Conservation (phyloP, 257 asterid species). For the Ehretia macrophylla region DNA sequence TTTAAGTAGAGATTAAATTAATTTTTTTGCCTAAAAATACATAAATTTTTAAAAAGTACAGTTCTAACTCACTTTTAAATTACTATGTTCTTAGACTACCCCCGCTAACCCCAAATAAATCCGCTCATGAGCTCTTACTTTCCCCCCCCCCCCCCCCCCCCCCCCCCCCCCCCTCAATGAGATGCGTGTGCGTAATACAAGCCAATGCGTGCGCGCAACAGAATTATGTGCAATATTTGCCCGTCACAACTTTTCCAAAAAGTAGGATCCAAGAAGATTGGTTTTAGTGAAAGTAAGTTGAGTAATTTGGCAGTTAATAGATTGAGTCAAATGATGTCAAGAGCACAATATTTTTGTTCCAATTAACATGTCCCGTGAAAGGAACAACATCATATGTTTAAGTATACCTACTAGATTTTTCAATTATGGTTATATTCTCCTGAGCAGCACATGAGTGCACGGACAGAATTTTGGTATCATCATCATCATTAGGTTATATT, state of each 20-base stretch:
- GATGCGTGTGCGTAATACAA: conserved; percentile 30
- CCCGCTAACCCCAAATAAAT: too few relatives aligned
- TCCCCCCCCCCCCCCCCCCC: not conserved
- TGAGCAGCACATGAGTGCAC: not conserved
- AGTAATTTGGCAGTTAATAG: conserved; percentile 8
- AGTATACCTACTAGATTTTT: not conserved
- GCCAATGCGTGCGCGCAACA: conserved; percentile 53
- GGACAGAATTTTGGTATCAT: too few relatives aligned
- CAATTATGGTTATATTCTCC: not conserved
- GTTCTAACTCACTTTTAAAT: too few relatives aligned
- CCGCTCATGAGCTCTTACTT: too few relatives aligned
- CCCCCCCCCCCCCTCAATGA: conserved; percentile 1
- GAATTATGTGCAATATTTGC: too few relatives aligned
- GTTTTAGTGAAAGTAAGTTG: conserved; percentile 11
- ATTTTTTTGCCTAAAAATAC: too few relatives aligned
- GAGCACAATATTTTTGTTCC: not conserved
- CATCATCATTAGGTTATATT: too few relatives aligned
- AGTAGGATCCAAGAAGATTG: conserved; percentile 36
- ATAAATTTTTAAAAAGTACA: too few relatives aligned
- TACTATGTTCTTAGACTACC: too few relatives aligned
- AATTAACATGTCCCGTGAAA: too few relatives aligned
- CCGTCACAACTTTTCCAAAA: conserved; percentile 25
- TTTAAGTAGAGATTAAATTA: too few relatives aligned
- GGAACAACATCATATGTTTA: too few relatives aligned
- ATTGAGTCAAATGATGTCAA: conserved; percentile 16